Evolutionary conservation across 257 asterid genomes (phyloP).

Genomic region (Rehmannia glutinosa): DNA sequence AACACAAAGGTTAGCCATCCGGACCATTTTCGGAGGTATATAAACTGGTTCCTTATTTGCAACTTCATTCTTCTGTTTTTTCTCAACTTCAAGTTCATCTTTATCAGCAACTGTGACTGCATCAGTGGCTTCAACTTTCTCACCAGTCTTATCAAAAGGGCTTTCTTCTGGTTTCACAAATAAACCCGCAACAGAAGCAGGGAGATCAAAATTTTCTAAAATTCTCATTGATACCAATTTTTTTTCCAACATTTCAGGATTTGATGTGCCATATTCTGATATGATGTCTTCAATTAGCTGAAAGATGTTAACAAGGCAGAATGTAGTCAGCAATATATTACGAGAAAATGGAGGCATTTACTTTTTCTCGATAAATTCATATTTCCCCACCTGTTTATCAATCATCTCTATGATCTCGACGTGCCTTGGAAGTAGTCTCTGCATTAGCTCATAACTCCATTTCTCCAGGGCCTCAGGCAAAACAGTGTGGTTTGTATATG

Average conservation of each 20-base stretch:
- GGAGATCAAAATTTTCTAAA: conserved; percentile 71
- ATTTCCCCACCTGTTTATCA: conserved; percentile 62
- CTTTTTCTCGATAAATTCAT: conserved; percentile 1
- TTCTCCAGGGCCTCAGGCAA: conserved; percentile 91
- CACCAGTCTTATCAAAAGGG: conserved; percentile 23
- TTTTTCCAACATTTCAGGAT: conserved; percentile 48
- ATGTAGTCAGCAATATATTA: conserved; percentile 20
- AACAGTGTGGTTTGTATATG: conserved; percentile 89
- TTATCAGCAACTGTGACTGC: conserved; percentile 23
- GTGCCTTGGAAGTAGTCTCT: conserved; percentile 80
- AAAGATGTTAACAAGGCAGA: conserved; percentile 16
- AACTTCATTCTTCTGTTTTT: conserved; percentile 24
- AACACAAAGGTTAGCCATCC: conserved; percentile 87
- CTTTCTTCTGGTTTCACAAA: conserved; percentile 34
- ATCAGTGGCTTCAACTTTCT: conserved; percentile 22
- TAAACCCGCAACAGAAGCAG: conserved; percentile 45
- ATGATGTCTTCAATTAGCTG: conserved; percentile 70
- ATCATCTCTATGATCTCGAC: conserved; percentile 78
- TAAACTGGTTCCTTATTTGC: conserved; percentile 33
- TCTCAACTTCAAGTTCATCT: conserved; percentile 36
- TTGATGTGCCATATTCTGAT: conserved; percentile 53
- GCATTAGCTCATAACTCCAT: conserved; percentile 81
- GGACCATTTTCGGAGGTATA: conserved; percentile 56
- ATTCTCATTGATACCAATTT: conserved; percentile 69
- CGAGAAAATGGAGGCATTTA: conserved; percentile 13